Conservation (phyloP, 2,329 filamentous ascomycete species). For the Trichoderma sp. region DNA sequence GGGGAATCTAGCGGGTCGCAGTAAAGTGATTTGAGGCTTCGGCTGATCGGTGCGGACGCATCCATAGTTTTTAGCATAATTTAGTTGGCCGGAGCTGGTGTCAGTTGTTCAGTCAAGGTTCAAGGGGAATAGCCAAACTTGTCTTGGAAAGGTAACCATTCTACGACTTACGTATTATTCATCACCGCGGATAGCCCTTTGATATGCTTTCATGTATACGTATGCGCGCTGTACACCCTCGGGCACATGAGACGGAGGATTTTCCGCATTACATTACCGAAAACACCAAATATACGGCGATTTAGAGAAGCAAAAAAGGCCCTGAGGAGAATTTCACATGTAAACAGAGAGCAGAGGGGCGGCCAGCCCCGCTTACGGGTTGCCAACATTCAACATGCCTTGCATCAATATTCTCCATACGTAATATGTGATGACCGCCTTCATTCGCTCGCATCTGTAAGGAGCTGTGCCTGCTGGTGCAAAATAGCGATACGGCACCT, state of each 20-base stretch:
- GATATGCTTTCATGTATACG: neutral
- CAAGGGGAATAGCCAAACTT: neutral
- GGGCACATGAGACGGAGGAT: neutral
- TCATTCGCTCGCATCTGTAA: slow-evolving; percentile 11
- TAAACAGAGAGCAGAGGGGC: neutral
- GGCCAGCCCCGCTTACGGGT: neutral
- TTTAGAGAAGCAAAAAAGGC: neutral
- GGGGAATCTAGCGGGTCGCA: slow-evolving; percentile 11
- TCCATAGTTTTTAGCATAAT: neutral
- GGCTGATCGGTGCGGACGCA: slow-evolving; percentile 4
- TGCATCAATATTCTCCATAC: slow-evolving; percentile 14
- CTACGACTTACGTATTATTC: neutral
- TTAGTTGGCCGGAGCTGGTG: neutral
- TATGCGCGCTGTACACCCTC: neutral
- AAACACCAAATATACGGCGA: neutral
- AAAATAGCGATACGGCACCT: neutral
- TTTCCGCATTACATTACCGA: neutral
- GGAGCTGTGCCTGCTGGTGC: neutral
- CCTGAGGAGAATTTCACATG: slow-evolving; percentile 9
- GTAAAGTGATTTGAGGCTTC: slow-evolving; percentile 2
- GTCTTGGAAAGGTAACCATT: neutral
- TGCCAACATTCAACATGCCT: slow-evolving; percentile 7
- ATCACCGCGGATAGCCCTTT: neutral
- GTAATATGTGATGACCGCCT: neutral
- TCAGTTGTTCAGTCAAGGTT: neutral